phyloP scores from a whole-genome alignment of 371 early-diverging fungal species.

The Syncephalis fuscata region DNA sequence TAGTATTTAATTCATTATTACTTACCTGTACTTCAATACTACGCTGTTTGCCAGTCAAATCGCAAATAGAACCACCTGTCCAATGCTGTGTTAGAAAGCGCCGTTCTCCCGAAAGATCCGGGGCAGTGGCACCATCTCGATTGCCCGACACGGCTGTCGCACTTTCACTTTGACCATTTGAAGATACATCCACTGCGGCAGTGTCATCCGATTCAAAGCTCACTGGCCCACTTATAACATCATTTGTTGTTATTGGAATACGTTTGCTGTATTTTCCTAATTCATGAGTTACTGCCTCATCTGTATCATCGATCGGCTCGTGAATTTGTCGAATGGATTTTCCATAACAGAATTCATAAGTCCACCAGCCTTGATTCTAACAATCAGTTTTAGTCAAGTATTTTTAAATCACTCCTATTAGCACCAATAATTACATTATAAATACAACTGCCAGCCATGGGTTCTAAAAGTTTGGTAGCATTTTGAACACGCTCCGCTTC shows the following conservation, averaged over 20 bases:
- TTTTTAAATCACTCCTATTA: not conserved
- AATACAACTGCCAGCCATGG: constrained; percentile 3
- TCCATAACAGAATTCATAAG: constrained; percentile 5
- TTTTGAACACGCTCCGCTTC: constrained; percentile 2
- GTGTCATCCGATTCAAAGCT: constrained; percentile 1
- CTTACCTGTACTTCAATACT: constrained; percentile 46
- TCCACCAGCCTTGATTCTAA: constrained; percentile 7
- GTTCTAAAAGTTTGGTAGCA: constrained; percentile 4
- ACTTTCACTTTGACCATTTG: not conserved
- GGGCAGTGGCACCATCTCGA: constrained; percentile 3
- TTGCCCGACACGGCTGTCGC: not conserved
- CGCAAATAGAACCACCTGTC: constrained; percentile 54
- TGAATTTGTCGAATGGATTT: constrained; percentile 7
- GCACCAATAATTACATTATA: constrained; percentile 2
- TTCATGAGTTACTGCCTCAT: not conserved
- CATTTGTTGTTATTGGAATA: not conserved
- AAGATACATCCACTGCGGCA: constrained; percentile 1
- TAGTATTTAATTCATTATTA: too few relatives aligned
- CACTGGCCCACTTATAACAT: not conserved
- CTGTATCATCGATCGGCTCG: not conserved
- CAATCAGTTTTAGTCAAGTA: not conserved
- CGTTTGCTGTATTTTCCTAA: not conserved
- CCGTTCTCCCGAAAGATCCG: not conserved
- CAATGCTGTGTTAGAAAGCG: constrained; percentile 38
- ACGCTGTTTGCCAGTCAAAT: constrained; percentile 46